A percentile compares a stretch with the other conserved stretches of the same genome.
Evolutionary conservation across 2,329 filamentous ascomycete genomes (phyloP).

Genomic region (Elsinoe arachidis): DNA sequence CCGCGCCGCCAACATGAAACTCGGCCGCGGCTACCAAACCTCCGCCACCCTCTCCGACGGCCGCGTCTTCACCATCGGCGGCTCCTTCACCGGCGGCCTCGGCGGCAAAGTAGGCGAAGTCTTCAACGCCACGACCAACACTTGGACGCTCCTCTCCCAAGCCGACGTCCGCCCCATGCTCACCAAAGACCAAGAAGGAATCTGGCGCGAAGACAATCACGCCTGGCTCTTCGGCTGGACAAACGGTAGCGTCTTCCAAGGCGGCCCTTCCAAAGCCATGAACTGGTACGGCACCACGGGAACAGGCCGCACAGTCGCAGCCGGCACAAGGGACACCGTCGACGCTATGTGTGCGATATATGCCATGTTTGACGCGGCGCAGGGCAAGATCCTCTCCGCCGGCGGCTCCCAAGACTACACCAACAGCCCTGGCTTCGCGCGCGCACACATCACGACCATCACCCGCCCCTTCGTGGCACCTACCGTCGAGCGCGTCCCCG

Average conservation of each 20-base stretch:
- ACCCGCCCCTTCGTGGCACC: conserved; percentile 18
- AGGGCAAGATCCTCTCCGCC: conserved; percentile 37
- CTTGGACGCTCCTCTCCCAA: conserved; percentile 43
- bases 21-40: conserved; percentile 46
- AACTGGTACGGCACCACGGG: conserved; percentile 48
- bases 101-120: conserved; percentile 46
- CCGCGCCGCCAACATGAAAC: conserved; percentile 35
- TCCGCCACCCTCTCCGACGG: conserved; percentile 44
- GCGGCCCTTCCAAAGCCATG: conserved; percentile 46
- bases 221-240: conserved; percentile 47
- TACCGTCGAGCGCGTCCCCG: conserved; percentile 19
- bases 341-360: conserved; percentile 49
- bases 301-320: conserved; percentile 33
- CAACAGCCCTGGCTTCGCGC: conserved; percentile 32
- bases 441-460: conserved; percentile 45
- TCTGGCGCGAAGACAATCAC: conserved; percentile 45
- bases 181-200: conserved; percentile 38
- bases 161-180: conserved; percentile 38
- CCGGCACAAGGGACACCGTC: conserved; percentile 37
- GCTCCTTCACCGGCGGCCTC: conserved; percentile 44
- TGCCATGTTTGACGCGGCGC: conserved; percentile 31
- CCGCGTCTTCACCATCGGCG: conserved; percentile 51
- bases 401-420: conserved; percentile 44
- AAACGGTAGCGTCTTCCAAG: conserved; percentile 43
- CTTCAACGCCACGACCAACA: conserved; percentile 38